Conservation (phyloP, 352 stramenopile species). For the Globisporangium spinosum region DNA sequence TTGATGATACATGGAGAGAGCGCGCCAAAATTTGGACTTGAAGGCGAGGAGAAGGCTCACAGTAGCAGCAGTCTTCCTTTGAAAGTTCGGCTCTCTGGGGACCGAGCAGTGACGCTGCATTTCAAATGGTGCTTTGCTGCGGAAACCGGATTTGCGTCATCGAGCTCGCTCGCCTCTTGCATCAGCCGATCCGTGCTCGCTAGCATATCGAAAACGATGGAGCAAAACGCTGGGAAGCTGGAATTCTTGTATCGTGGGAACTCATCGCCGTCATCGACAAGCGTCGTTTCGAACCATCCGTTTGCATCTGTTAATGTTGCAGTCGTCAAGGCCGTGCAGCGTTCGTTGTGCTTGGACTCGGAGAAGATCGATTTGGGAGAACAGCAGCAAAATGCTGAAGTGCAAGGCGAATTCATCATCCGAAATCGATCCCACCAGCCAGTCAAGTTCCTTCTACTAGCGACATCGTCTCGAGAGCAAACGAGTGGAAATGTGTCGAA, state of each 20-base stretch:
- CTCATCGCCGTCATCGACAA: conserved; percentile 13
- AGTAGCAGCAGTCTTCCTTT: conserved; percentile 28
- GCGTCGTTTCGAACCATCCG: conserved; percentile 11
- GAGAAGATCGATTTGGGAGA: conserved; percentile 77
- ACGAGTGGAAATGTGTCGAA: conserved; percentile 17
- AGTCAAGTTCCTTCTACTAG: conserved; percentile 73
- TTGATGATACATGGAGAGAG: conserved; percentile 23
- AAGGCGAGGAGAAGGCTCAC: neutral
- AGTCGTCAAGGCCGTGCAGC: conserved; percentile 64
- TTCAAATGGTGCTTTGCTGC: conserved; percentile 67
- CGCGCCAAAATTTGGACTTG: conserved; percentile 3
- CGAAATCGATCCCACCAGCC: conserved; percentile 61
- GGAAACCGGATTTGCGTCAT: conserved; percentile 58
- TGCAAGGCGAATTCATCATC: conserved; percentile 59
- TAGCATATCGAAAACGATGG: conserved; percentile 43
- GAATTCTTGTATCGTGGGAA: conserved; percentile 37
- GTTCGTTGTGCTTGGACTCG: conserved; percentile 61
- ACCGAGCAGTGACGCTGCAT: conserved; percentile 35
- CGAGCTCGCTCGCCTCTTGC: conserved; percentile 62
- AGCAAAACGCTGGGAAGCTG: conserved; percentile 55
- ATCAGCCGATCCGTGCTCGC: conserved; percentile 65
- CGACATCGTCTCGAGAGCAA: conserved; percentile 39
- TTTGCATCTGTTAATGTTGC: conserved; percentile 45
- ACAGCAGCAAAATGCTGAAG: conserved; percentile 61
- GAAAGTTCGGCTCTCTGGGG: conserved; percentile 34